Percentiles rank a stretch among this genome's conserved stretches.
phyloP scores from a whole-genome alignment of 2,329 filamentous ascomycete species.

The Exophiala sideris region DNA sequence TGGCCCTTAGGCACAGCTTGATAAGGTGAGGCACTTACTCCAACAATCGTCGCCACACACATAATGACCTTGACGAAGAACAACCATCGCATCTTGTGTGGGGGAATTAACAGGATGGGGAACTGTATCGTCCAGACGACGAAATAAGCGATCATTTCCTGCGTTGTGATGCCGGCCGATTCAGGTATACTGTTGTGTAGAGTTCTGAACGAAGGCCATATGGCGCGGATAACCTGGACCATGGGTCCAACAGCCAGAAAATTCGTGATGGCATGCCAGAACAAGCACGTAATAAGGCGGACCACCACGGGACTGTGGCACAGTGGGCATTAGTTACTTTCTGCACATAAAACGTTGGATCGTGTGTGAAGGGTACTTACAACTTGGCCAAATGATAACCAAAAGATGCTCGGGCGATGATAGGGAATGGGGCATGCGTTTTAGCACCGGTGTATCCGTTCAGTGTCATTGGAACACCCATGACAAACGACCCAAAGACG shows the following conservation, averaged over 20 bases:
- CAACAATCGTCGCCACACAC: constrained; percentile 30
- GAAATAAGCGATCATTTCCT: constrained; percentile 56
- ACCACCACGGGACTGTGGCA: constrained; percentile 44
- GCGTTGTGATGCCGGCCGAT: constrained; percentile 52
- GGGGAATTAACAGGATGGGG: constrained; percentile 56
- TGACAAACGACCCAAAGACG: constrained; percentile 17
- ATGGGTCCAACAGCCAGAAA: constrained; percentile 32
- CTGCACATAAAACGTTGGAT: no score
- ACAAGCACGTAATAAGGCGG: constrained; percentile 52
- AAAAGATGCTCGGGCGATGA: constrained; percentile 54
- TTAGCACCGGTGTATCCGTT: constrained; percentile 54
- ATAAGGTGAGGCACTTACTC: neutral
- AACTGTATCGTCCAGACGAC: constrained; percentile 56
- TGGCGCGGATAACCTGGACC: constrained; percentile 34
- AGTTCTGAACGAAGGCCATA: constrained; percentile 47
- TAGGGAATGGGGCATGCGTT: constrained; percentile 52
- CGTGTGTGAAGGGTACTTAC: no score
- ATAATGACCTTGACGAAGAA: constrained; percentile 48
- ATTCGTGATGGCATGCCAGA: constrained; percentile 46
- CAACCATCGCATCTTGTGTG: constrained; percentile 52
- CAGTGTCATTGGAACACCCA: constrained; percentile 32
- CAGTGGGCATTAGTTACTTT: no score
- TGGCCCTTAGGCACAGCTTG: no score
- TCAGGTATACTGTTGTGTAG: constrained; percentile 52
- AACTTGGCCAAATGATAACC: constrained; percentile 58